Percentiles rank a stretch among this genome's conserved stretches.
These are phyloP conservation scores for Colletotrichum sojae DNA, from an alignment of 2,329 filamentous ascomycete species.

Conservation along the genomic window DNA sequence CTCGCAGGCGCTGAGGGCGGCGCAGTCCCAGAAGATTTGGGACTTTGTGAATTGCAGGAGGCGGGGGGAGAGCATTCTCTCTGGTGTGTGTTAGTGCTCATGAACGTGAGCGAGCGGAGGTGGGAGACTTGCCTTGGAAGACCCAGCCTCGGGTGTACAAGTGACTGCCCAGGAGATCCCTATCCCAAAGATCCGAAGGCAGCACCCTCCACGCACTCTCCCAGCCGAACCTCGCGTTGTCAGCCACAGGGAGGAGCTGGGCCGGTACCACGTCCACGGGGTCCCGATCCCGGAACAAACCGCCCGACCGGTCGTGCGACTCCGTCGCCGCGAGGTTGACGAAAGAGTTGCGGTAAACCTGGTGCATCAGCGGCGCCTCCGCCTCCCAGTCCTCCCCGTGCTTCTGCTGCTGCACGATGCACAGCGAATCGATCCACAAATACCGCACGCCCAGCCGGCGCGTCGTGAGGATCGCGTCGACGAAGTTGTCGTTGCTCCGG, in stretches of 20 bases:
- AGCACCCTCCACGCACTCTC: background rate
- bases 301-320: conserved; percentile 22
- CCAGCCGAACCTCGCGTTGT: background rate
- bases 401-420: conserved; percentile 43
- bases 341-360: conserved; percentile 36
- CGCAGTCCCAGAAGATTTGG: conserved; percentile 47
- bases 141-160: conserved; percentile 34
- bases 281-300: conserved; percentile 27
- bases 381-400: conserved; percentile 40
- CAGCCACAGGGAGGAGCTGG: background rate
- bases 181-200: conserved; percentile 22
- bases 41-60: conserved; percentile 42
- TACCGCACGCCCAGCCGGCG: conserved; percentile 41
- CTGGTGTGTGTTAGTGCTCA: background rate
- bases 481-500: conserved; percentile 39
- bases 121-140: conserved; percentile 23
- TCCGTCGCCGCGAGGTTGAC: conserved; percentile 42
- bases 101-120: too few species aligned
- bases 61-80: conserved; percentile 43
- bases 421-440: conserved; percentile 48
- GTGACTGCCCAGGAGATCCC: conserved; percentile 3
- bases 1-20: conserved; percentile 42
- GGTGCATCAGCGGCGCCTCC: conserved; percentile 38
- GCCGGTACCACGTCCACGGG: background rate
- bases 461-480: conserved; percentile 41